Evolutionary conservation across 2,329 filamentous ascomycete genomes (phyloP).

Genomic region (Aspergillus unguis): DNA sequence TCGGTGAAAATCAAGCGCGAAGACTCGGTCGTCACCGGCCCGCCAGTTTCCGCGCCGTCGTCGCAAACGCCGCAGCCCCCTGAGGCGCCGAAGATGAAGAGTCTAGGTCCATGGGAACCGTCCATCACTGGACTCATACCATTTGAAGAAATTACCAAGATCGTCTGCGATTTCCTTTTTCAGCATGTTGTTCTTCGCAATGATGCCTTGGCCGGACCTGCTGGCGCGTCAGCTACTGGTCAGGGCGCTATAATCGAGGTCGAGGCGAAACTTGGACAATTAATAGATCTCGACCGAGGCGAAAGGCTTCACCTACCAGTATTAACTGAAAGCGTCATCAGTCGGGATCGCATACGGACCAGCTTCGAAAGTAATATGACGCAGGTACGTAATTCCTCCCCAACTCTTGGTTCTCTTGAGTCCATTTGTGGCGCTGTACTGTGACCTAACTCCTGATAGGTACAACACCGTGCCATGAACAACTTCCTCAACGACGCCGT

Average conservation of each 20-base stretch:
- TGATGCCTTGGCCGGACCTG: conserved; percentile 56
- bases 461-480: conserved; percentile 80
- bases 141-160: conserved; percentile 69
- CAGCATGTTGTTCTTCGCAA: conserved; percentile 64
- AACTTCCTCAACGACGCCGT: conserved; percentile 73
- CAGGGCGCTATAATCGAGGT: conserved; percentile 79
- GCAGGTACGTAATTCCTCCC: conserved; percentile 56
- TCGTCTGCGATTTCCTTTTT: conserved; percentile 79
- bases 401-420: conserved; percentile 9
- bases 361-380: conserved; percentile 88
- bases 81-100: conserved; percentile 23
- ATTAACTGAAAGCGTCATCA: conserved; percentile 67
- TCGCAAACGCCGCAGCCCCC: conserved; percentile 17
- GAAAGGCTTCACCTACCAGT: conserved; percentile 66
- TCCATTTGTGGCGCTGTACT: too few species aligned
- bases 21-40: conserved; percentile 12
- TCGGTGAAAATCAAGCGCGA: conserved; percentile 6
- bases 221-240: conserved; percentile 56
- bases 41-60: background rate
- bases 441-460: conserved; percentile 42
- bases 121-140: conserved; percentile 68
- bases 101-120: conserved; percentile 47
- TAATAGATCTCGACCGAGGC: conserved; percentile 70
- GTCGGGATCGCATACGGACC: conserved; percentile 54
- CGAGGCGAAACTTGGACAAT: conserved; percentile 84